Evolutionary conservation across 257 asterid species (phyloP), one percentile per base, ranked within the genome.

Genomic region (Leonotis leonurus): DNA sequence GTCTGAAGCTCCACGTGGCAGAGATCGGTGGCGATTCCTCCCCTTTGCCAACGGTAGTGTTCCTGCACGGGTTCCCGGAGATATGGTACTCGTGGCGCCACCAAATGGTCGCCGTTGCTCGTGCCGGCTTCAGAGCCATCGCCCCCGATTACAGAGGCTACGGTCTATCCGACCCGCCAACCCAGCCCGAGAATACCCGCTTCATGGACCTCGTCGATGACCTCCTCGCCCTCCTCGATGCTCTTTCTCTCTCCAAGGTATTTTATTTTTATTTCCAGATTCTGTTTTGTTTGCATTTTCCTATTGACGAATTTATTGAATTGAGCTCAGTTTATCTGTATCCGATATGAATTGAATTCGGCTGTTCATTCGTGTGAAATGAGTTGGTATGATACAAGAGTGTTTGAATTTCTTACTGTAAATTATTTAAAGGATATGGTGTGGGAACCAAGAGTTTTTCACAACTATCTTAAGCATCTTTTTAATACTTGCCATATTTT

Each of bases 81-180:
- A 75, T 74, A 54, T 78, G 83, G 83, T 78, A 78, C 77, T 67
- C 77, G 16, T 64, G 81, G 79, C 79, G 84, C 55, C 77, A 79
- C 77, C 81, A 72, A 73, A 69, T 75, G 75, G 24, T 43, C 39
- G 85, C 77, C 49, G 66, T 69, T 16, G 70, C 75, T 24, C 11
- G 33, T 9, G 75, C 79, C 1, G 81, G 81, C 2, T 79, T 56
- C 66, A 56, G 81, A 72, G 79, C 79, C 21, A 40, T 75, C 2
- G 79, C 81, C 12, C 75, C 79, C 53, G 79, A 79, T 66, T 73
- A 57, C 73, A 45, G 84, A 78, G 82, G 89, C 5, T 85, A 85
- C 70, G 89, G 93, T 13, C 63, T 76, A 20, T 78, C 86, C 56
- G 89, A 82, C 26, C 78, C 76, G 32, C 83, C 89, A 7, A 73